These are phyloP conservation scores for Acorus gramineus DNA, from an alignment of 106 monocot species.

Conservation along the genomic window DNA sequence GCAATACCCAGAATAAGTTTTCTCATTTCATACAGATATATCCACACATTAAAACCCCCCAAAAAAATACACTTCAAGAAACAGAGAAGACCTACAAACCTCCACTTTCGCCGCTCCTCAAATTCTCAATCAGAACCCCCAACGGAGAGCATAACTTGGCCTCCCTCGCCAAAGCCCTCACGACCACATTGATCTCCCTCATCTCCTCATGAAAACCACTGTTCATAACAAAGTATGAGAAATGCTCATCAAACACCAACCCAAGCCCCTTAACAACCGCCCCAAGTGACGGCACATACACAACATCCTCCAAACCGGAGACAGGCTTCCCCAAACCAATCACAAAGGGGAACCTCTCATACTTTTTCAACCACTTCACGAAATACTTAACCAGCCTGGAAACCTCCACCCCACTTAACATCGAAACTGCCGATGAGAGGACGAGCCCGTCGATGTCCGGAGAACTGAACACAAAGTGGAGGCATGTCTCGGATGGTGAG, in stretches of 20 bases:
- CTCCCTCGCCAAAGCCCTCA: slow-evolving; percentile 28
- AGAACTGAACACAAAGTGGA: slow-evolving; percentile 71
- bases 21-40: too few relatives aligned
- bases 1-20: too few relatives aligned
- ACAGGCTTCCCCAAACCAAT: slow-evolving; percentile 6
- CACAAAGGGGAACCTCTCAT: slow-evolving; percentile 58
- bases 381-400: slow-evolving; percentile 52
- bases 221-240: slow-evolving; percentile 62
- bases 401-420: slow-evolving; percentile 54
- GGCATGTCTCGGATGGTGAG: slow-evolving; percentile 50
- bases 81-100: too few relatives aligned
- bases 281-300: slow-evolving; percentile 58
- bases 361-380: slow-evolving; percentile 87
- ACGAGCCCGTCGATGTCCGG: slow-evolving; percentile 37
- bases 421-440: slow-evolving; percentile 46
- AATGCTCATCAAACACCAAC: slow-evolving; percentile 73
- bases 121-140: slow-evolving; percentile 25
- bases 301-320: slow-evolving; percentile 44
- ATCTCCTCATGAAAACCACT: slow-evolving; percentile 55
- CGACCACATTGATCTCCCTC: slow-evolving; percentile 26
- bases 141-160: slow-evolving; percentile 37
- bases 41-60: too few relatives aligned
- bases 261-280: slow-evolving; percentile 37
- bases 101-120: not conserved
- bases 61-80: too few relatives aligned